Evolutionary conservation across 2,329 filamentous ascomycete genomes (phyloP).

Genomic region (Penicillium sp.): DNA sequence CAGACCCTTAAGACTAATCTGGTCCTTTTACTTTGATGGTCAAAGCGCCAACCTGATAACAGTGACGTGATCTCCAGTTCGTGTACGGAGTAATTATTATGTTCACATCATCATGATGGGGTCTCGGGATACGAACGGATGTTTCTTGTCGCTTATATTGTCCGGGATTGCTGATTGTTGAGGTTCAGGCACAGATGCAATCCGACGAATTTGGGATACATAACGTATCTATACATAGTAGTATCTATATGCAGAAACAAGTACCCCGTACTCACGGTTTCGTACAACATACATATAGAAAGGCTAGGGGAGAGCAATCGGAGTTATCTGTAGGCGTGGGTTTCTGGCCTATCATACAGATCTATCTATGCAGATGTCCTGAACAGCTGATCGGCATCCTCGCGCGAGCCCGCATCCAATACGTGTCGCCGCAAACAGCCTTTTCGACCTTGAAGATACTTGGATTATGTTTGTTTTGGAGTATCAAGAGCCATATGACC

Average conservation of each 20-base stretch:
- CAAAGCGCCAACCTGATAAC: conserved; percentile 4
- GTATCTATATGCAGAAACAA: background rate
- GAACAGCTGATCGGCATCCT: background rate
- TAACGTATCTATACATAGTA: background rate
- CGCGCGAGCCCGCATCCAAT: background rate
- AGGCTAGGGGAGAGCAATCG: background rate
- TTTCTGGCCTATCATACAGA: background rate
- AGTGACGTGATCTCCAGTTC: conserved; percentile 4
- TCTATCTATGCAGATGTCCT: background rate
- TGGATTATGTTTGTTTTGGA: background rate
- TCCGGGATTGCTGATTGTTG: background rate
- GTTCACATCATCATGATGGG: conserved; percentile 6
- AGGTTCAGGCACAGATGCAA: background rate
- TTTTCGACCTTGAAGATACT: background rate
- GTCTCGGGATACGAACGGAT: background rate
- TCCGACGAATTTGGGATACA: background rate
- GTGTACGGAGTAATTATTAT: background rate
- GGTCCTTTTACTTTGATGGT: background rate
- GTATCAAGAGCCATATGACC: background rate
- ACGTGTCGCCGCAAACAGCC: conserved; percentile 2
- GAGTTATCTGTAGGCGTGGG: background rate
- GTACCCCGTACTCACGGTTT: background rate
- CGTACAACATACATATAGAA: background rate
- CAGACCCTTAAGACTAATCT: background rate
- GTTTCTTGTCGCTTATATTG: conserved; percentile 4